phyloP scores from a whole-genome alignment of 1,284 basidiomycete genomes.

The Amylostereum areolatum region DNA sequence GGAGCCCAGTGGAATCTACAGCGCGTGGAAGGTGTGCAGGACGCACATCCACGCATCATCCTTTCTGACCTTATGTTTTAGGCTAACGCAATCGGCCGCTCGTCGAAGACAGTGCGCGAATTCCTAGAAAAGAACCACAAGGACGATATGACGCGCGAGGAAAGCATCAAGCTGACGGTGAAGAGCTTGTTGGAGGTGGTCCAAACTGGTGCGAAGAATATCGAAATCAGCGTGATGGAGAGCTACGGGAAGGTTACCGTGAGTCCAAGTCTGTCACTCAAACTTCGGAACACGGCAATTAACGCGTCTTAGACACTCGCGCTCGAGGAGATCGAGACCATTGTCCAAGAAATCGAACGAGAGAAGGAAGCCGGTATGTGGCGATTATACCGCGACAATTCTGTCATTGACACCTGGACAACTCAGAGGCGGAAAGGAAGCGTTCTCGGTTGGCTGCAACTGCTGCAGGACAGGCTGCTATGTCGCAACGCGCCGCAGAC shows the following conservation, averaged over 20 bases:
- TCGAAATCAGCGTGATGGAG: constrained; percentile 96
- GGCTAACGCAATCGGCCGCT: constrained; percentile 97
- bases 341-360: constrained; percentile 86
- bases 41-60: background rate
- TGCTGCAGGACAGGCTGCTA: constrained; percentile 80
- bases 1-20: constrained; percentile 97
- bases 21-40: constrained; percentile 88
- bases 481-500: constrained; percentile 53
- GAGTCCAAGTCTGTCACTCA: constrained; percentile 24
- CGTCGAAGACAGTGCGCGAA: constrained; percentile 97
- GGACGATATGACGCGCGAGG: constrained; percentile 83
- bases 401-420: constrained; percentile 1
- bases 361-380: constrained; percentile 89
- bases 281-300: background rate
- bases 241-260: constrained; percentile 88
- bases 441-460: constrained; percentile 72
- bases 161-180: constrained; percentile 91
- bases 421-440: constrained; percentile 79
- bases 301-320: constrained; percentile 63
- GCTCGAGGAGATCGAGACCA: constrained; percentile 81
- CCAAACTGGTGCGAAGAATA: constrained; percentile 99
- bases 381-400: background rate
- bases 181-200: constrained; percentile 98
- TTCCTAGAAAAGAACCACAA: constrained; percentile 99
- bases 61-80: constrained; percentile 24